Percentiles rank a stretch among this genome's conserved stretches.
phyloP scores from a whole-genome alignment of 257 asterid species.

The Verbascum thapsus region DNA sequence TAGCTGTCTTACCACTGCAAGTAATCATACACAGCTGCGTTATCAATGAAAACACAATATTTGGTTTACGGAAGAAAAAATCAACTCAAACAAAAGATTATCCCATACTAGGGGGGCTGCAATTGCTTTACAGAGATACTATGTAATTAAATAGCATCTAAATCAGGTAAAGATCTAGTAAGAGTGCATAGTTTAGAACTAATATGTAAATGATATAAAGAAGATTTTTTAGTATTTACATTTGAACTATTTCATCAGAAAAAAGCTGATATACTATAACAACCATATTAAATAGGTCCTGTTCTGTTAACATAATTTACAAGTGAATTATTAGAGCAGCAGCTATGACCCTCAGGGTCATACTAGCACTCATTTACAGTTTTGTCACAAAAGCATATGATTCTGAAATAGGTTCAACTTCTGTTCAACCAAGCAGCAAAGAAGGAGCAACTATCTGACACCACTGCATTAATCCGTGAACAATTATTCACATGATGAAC shows the following conservation, averaged over 20 bases:
- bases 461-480: constrained; percentile 50
- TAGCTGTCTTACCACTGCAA: background rate
- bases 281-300: constrained; percentile 17
- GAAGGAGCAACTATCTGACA: constrained; percentile 25
- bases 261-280: constrained; percentile 2
- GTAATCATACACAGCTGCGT: background rate
- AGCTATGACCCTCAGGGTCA: constrained; percentile 22
- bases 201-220: constrained; percentile 1
- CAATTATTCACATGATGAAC: constrained; percentile 58
- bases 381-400: constrained; percentile 21
- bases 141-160: constrained; percentile 12
- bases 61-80: constrained; percentile 16
- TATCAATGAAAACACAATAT: background rate
- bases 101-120: constrained; percentile 14
- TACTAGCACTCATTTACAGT: constrained; percentile 20
- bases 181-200: constrained; percentile 1
- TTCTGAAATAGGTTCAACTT: constrained; percentile 66
- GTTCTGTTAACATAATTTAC: constrained; percentile 39
- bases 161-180: constrained; percentile 2
- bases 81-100: constrained; percentile 1
- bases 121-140: constrained; percentile 9
- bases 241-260: background rate
- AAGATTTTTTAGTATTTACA: constrained; percentile 6
- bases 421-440: constrained; percentile 64
- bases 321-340: constrained; percentile 34